Base-by-base conservation (phyloP, 176 grass and related monocot species). In the Musa troglodytarum region DNA sequence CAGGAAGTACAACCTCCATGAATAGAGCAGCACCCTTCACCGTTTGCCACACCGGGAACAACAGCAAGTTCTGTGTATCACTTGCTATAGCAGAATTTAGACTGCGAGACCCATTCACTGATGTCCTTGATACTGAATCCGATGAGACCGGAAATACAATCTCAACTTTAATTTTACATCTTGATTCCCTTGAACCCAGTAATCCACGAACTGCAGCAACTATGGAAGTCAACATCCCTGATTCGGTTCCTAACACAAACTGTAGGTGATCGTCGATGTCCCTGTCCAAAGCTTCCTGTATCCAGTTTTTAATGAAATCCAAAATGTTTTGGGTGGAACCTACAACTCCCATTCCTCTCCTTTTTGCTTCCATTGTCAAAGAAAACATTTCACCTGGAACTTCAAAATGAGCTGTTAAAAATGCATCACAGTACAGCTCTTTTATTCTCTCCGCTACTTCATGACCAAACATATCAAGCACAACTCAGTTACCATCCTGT, bases 1-100 rank as follows among this genome's bases (percentile, higher is more conserved):
- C 92, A 96, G 14, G 89, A 96, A 10, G 92, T 86, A 74, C 92
- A 96, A 21, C 92, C 89, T 11, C 92, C 89, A 77, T 96, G 88
- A 77, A 96, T 96, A 77, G 89, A 96, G n/a, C n/a, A n/a, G 74
- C 86, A 96, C 76, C 92, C 89, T 87, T 96, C 92, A 77, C 82
- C 84, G 81, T 86, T 77, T 75, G 67, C 77, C 71, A 96, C 86
- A 81, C 92, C 89, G 83, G 89, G 92, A 25, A 96, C 82, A 78
- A 96, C 63, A 81, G 55, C 77, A 65, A 89, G 75, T 71, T 84
- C 81, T 71, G 83, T 80, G n/a, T 53, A 86, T 83, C 74, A 68
- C 19, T 85, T 62, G 50, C 14, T 77, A 54, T 66, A 21, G 63
- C 71, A 80, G 82, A 87, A 64, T 64, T 29, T 43, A 65, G 15